Evolutionary conservation across 1,284 basidiomycete species (phyloP).

Genomic region (Pascua guehoae): DNA sequence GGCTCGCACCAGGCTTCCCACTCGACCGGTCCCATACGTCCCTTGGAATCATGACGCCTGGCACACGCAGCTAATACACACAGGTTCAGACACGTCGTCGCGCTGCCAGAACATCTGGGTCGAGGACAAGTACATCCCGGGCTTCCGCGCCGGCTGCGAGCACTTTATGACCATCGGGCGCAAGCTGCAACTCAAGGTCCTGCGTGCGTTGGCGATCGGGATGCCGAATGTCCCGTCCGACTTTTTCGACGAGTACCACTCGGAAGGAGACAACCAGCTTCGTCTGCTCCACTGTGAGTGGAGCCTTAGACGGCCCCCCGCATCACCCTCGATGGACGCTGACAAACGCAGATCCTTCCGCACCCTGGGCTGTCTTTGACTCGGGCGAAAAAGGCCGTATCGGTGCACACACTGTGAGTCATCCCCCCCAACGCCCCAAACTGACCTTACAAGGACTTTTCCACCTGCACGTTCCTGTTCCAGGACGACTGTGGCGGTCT

Average conservation of each 20-base stretch:
- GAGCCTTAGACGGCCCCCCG: too few relatives aligned
- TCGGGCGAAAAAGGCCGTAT: constrained; percentile 55
- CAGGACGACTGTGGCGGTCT: constrained; percentile 62
- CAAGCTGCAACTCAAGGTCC: constrained; percentile 52
- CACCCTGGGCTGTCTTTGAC: constrained; percentile 40
- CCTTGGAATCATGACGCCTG: too few relatives aligned
- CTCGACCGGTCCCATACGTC: too few relatives aligned
- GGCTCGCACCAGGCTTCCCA: neutral
- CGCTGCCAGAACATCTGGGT: constrained; percentile 60
- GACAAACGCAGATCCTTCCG: constrained; percentile 19
- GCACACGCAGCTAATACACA: constrained; percentile 18
- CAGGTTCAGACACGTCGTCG: constrained; percentile 31
- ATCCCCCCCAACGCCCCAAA: neutral
- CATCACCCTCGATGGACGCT: constrained; percentile 4
- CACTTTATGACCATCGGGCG: constrained; percentile 56
- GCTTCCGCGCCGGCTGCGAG: constrained; percentile 56
- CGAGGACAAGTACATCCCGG: constrained; percentile 57
- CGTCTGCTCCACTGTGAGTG: constrained; percentile 56
- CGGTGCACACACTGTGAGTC: constrained; percentile 53
- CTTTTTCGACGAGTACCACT: constrained; percentile 34
- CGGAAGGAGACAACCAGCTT: constrained; percentile 57
- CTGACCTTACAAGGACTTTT: constrained; percentile 51
- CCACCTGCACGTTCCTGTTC: constrained; percentile 58
- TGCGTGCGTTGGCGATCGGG: constrained; percentile 57
- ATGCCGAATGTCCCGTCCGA: constrained; percentile 45